These are phyloP conservation scores for Letharia columbiana DNA, from an alignment of 495 filamentous ascomycete species.

Conservation along the genomic window DNA sequence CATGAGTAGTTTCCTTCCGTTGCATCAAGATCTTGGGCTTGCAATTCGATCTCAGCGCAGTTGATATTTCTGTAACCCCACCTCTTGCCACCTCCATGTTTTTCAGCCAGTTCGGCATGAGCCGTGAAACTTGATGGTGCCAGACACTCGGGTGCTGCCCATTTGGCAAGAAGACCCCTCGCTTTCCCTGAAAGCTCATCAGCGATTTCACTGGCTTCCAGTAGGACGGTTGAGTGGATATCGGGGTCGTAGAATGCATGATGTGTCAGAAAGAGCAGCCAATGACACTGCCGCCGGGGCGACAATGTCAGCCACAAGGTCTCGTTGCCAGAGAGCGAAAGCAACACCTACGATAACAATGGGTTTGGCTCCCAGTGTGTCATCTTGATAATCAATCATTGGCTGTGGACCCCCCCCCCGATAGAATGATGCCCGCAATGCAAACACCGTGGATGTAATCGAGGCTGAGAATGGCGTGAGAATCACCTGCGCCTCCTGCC, in stretches of 20 bases:
- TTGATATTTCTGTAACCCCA: constrained; percentile 23
- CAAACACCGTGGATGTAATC: background rate
- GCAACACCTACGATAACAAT: background rate
- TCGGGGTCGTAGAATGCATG: constrained; percentile 69
- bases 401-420: background rate
- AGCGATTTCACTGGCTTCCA: constrained; percentile 81
- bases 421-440: background rate
- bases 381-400: background rate
- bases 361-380: background rate
- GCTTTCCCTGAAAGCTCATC: constrained; percentile 92
- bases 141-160: constrained; percentile 23
- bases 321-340: background rate
- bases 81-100: constrained; percentile 20
- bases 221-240: constrained; percentile 66
- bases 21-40: constrained; percentile 15
- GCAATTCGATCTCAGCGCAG: constrained; percentile 16
- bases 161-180: constrained; percentile 54
- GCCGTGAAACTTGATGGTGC: constrained; percentile 19
- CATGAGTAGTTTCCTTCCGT: background rate
- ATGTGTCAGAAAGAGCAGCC: constrained; percentile 81
- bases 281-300: constrained; percentile 80
- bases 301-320: background rate
- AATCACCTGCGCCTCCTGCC: background rate
- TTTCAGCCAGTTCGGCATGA: constrained; percentile 17
- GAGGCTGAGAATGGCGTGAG: background rate